A percentile compares a stretch with the other conserved stretches of the same genome.
Evolutionary conservation across 495 filamentous ascomycete species (phyloP).

Genomic region (Margaritispora aquatica): DNA sequence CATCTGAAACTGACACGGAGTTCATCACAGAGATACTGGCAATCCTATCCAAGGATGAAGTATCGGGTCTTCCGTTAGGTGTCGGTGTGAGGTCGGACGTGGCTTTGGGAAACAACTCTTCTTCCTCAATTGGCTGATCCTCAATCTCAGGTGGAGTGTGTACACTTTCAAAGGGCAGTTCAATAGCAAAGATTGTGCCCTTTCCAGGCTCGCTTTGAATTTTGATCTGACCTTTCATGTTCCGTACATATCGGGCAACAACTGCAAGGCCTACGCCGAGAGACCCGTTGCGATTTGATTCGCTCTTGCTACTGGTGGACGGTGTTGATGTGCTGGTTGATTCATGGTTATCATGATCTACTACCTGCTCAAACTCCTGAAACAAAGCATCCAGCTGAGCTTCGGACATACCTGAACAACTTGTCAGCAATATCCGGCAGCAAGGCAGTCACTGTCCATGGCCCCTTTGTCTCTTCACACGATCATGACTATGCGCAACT

Average conservation of each 20-base stretch:
- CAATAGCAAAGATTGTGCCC: slow-evolving; percentile 75
- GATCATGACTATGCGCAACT: no score
- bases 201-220: slow-evolving; percentile 81
- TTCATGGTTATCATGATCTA: slow-evolving; percentile 27
- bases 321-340: slow-evolving; percentile 24
- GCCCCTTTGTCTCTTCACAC: no score
- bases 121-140: not conserved
- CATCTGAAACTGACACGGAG: not conserved
- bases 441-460: no score
- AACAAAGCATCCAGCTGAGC: slow-evolving; percentile 69
- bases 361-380: slow-evolving; percentile 81
- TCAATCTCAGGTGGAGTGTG: not conserved
- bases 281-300: slow-evolving; percentile 20
- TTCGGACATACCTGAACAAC: slow-evolving; percentile 72
- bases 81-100: not conserved
- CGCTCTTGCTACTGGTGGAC: slow-evolving; percentile 4
- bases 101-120: not conserved
- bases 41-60: not conserved
- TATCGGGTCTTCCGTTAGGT: not conserved
- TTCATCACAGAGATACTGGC: not conserved
- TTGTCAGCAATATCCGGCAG: no score
- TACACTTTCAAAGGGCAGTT: slow-evolving; percentile 50
- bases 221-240: slow-evolving; percentile 82
- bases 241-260: slow-evolving; percentile 74
- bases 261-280: slow-evolving; percentile 82